Conservation (phyloP, 106 monocot species). For the Phalaenopsis equestris region DNA sequence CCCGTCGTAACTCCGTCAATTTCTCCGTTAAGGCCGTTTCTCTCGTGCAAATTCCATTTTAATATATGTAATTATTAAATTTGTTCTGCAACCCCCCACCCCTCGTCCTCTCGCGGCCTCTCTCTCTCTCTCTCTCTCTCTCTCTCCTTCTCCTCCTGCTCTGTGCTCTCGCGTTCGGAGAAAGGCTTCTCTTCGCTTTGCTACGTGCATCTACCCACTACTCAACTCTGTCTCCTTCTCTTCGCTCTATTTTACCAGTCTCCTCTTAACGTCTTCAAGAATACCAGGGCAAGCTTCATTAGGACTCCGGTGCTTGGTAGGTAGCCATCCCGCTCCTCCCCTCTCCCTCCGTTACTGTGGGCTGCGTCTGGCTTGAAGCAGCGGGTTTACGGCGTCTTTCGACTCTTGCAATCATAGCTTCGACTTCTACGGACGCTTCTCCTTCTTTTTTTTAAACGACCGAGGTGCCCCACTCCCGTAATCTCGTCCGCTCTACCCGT, state of each 20-base stretch:
- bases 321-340: background rate
- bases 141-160: background rate
- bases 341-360: background rate
- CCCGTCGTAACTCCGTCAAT: background rate
- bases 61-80: background rate
- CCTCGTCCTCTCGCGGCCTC: background rate
- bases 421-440: background rate
- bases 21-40: background rate
- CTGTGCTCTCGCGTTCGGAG: background rate
- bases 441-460: background rate
- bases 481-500: too few species aligned
- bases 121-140: background rate
- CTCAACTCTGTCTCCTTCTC: background rate
- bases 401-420: slow-evolving; percentile 1
- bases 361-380: background rate
- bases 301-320: background rate
- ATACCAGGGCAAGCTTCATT: background rate
- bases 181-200: background rate
- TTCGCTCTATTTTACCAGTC: background rate
- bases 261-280: background rate
- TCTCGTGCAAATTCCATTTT: background rate
- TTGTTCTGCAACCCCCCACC: background rate
- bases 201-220: background rate
- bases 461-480: background rate
- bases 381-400: background rate